These are phyloP conservation scores for Penicillium nordicum DNA, from an alignment of 2,329 filamentous ascomycete genomes.

Conservation along the genomic window DNA sequence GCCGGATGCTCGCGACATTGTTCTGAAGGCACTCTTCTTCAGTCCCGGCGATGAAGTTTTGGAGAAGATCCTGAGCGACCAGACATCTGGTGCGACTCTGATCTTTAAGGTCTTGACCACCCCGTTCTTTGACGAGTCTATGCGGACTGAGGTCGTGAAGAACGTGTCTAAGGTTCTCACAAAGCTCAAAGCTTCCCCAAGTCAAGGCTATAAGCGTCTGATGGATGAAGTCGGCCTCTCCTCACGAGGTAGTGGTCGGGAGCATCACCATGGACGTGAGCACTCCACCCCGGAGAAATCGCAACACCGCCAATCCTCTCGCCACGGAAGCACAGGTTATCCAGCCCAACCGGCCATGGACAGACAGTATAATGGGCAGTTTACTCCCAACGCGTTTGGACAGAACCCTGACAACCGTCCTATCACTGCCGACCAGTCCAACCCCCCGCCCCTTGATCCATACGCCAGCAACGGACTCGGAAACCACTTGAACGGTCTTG, in stretches of 20 bases:
- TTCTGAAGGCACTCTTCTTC: conserved; percentile 90
- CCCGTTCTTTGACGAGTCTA: conserved; percentile 91
- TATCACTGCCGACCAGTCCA: conserved; percentile 36
- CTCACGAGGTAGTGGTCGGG: conserved; percentile 39
- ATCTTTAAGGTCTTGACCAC: conserved; percentile 99
- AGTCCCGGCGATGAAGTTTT: conserved; percentile 79
- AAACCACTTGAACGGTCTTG: conserved; percentile 29
- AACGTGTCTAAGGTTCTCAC: conserved; percentile 86
- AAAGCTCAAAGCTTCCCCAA: conserved; percentile 86
- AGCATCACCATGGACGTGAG: conserved; percentile 41
- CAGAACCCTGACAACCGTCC: conserved; percentile 39
- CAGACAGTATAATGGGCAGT: conserved; percentile 43
- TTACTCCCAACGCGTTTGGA: conserved; percentile 34
- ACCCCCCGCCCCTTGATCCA: conserved; percentile 37
- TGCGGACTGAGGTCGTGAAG: conserved; percentile 82
- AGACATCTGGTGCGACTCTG: conserved; percentile 85
- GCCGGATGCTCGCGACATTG: conserved; percentile 82
- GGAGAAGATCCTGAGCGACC: conserved; percentile 86
- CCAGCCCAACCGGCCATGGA: conserved; percentile 38
- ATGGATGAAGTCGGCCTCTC: conserved; percentile 98
- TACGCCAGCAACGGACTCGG: conserved; percentile 35
- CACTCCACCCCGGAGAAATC: conserved; percentile 42
- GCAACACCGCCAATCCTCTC: conserved; percentile 42
- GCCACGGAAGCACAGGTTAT: conserved; percentile 39
- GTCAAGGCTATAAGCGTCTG: conserved; percentile 93